A percentile compares a stretch with the other conserved stretches of the same genome.
phyloP scores from a whole-genome alignment of 108 stramenopile species.

The Stephanodiscus minutulus region DNA sequence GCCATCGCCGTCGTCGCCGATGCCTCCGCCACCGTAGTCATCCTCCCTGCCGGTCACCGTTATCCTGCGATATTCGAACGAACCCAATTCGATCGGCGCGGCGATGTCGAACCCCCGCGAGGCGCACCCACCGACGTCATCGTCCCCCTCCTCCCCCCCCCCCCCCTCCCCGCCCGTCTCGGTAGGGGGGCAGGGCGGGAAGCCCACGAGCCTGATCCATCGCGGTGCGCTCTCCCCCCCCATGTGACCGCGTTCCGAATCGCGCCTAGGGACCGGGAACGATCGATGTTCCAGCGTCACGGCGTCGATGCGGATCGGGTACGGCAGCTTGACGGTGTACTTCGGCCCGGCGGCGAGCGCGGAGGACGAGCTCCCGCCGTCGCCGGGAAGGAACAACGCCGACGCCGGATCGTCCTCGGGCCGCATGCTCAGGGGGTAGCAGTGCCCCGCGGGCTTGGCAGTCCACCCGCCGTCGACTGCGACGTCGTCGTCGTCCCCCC shows the following conservation, averaged over 20 bases:
- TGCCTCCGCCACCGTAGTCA: constrained; percentile 10
- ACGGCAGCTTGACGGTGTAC: constrained; percentile 51
- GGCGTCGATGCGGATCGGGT: constrained; percentile 58
- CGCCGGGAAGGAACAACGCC: constrained; percentile 8
- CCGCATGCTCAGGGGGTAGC: constrained; percentile 44
- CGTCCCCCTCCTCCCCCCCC: constrained; percentile 20
- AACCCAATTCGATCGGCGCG: constrained; percentile 55
- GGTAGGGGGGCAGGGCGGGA: constrained; percentile 65
- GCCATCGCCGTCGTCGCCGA: constrained; percentile 13
- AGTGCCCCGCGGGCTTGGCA: constrained; percentile 27
- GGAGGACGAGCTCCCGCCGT: background rate
- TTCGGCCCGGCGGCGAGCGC: constrained; percentile 20
- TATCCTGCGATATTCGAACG: constrained; percentile 54
- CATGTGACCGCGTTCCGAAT: constrained; percentile 6
- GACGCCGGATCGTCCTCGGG: constrained; percentile 31
- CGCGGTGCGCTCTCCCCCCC: constrained; percentile 65
- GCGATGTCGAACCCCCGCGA: constrained; percentile 60
- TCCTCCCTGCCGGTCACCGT: constrained; percentile 29
- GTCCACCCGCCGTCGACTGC: constrained; percentile 1
- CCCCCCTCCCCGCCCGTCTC: constrained; percentile 8
- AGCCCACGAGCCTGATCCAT: constrained; percentile 59
- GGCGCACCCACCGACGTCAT: constrained; percentile 33
- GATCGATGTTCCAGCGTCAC: constrained; percentile 71
- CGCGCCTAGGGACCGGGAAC: constrained; percentile 25
- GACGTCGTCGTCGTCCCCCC: background rate